These are phyloP conservation scores for Aaosphaeria arxii DNA, from an alignment of 2,329 filamentous ascomycete species.

Conservation along the genomic window DNA sequence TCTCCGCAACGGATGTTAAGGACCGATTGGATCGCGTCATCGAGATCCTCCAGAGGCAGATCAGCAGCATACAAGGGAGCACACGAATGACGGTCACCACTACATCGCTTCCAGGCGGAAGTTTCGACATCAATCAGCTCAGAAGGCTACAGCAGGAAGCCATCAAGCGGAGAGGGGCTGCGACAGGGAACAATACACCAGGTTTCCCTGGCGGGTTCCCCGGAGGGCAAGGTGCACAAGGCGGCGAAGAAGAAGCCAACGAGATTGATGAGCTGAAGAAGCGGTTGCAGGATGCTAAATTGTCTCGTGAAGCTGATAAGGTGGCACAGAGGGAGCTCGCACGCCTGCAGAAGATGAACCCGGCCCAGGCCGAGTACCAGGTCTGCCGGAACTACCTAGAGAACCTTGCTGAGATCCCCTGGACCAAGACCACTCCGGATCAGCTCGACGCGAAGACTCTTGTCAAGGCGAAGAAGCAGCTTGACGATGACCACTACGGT, in stretches of 20 bases:
- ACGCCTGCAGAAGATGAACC: constrained; percentile 90
- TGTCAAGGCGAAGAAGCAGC: constrained; percentile 75
- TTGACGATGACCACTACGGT: constrained; percentile 95
- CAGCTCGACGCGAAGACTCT: constrained; percentile 79
- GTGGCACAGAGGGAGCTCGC: constrained; percentile 88
- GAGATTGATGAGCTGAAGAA: constrained; percentile 91
- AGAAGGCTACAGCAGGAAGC: constrained; percentile 43
- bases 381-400: constrained; percentile 92
- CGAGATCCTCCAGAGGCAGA: constrained; percentile 78
- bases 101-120: constrained; percentile 46
- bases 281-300: constrained; percentile 74
- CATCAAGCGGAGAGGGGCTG: constrained; percentile 32
- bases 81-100: constrained; percentile 78
- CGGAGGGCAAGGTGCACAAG: constrained; percentile 43
- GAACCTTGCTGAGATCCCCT: constrained; percentile 90
- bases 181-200: constrained; percentile 22
- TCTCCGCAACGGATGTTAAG: constrained; percentile 77
- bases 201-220: constrained; percentile 43
- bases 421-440: constrained; percentile 81
- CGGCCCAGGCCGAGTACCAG: constrained; percentile 92
- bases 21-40: constrained; percentile 78
- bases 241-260: constrained; percentile 72
- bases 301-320: constrained; percentile 82
- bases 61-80: constrained; percentile 79
- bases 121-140: constrained; percentile 44